Conservation (phyloP, 2,329 filamentous ascomycete species). For the Neofusicoccum sp. region DNA sequence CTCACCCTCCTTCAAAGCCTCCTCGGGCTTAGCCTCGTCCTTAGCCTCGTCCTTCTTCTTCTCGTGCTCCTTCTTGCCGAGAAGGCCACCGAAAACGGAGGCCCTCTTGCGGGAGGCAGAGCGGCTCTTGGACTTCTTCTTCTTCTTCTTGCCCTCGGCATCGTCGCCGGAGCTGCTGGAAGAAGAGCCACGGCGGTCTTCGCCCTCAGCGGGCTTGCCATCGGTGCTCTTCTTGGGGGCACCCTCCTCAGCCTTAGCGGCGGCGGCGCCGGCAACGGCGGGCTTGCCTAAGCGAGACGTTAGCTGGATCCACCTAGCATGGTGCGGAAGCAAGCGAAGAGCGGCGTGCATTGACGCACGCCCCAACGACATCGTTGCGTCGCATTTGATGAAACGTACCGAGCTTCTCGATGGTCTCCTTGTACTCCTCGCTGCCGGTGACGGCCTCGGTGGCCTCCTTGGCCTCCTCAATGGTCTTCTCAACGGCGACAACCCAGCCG, state of each 20-base stretch:
- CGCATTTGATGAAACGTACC: constrained; percentile 46
- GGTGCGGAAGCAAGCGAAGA: constrained; percentile 33
- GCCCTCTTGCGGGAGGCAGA: constrained; percentile 59
- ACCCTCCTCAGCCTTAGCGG: constrained; percentile 37
- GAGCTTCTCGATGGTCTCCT: constrained; percentile 74
- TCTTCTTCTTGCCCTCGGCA: constrained; percentile 46
- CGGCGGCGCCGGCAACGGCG: constrained; percentile 38
- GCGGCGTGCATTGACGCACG: constrained; percentile 6
- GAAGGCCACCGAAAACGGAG: constrained; percentile 58
- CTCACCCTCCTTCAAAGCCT: constrained; percentile 40
- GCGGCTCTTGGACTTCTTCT: constrained; percentile 58
- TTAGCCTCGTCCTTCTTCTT: constrained; percentile 40
- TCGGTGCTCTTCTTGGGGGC: constrained; percentile 50
- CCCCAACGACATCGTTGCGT: constrained; percentile 22
- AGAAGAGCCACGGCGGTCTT: constrained; percentile 37
- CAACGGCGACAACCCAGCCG: constrained; percentile 84
- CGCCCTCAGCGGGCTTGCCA: constrained; percentile 35
- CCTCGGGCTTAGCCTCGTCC: constrained; percentile 46
- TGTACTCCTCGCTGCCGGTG: constrained; percentile 81
- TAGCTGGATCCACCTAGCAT: constrained; percentile 26
- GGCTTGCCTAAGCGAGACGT: constrained; percentile 41
- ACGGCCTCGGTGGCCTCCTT: constrained; percentile 75
- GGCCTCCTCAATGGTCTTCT: constrained; percentile 79
- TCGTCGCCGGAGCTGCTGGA: constrained; percentile 43
- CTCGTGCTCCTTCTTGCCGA: constrained; percentile 60